These are phyloP conservation scores for Aspergillus amoenus DNA, from an alignment of 2,329 filamentous ascomycete genomes.

Conservation along the genomic window DNA sequence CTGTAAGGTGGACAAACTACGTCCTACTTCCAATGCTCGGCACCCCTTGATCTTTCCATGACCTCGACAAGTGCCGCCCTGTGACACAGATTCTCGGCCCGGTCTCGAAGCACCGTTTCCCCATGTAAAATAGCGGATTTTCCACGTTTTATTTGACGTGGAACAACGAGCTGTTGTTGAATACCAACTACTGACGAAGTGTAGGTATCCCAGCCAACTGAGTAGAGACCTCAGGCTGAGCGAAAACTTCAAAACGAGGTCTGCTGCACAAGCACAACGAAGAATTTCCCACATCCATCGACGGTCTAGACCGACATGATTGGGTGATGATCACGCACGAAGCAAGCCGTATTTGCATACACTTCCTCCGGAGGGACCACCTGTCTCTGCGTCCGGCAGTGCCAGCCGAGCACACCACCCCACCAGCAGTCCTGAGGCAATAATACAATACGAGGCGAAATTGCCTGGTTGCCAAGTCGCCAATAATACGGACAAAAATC, in stretches of 20 bases:
- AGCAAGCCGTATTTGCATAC: neutral
- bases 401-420: neutral
- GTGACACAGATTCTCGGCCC: neutral
- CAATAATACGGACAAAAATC: neutral
- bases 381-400: neutral
- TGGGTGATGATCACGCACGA: slow-evolving; percentile 2
- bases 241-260: too few relatives aligned
- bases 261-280: too few relatives aligned
- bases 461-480: neutral
- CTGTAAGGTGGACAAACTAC: neutral
- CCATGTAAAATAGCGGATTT: too few relatives aligned
- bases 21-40: neutral
- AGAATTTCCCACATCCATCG: too few relatives aligned
- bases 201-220: neutral
- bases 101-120: neutral
- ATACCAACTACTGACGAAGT: neutral
- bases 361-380: too few relatives aligned
- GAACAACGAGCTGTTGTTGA: neutral
- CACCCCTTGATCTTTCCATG: neutral
- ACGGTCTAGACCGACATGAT: neutral
- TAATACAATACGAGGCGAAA: neutral
- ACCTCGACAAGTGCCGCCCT: neutral
- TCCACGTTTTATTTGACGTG: neutral
- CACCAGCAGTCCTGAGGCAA: neutral
- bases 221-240: too few relatives aligned